Conservation (phyloP, 805 yeast species). For the Lachancea quebecensis region DNA sequence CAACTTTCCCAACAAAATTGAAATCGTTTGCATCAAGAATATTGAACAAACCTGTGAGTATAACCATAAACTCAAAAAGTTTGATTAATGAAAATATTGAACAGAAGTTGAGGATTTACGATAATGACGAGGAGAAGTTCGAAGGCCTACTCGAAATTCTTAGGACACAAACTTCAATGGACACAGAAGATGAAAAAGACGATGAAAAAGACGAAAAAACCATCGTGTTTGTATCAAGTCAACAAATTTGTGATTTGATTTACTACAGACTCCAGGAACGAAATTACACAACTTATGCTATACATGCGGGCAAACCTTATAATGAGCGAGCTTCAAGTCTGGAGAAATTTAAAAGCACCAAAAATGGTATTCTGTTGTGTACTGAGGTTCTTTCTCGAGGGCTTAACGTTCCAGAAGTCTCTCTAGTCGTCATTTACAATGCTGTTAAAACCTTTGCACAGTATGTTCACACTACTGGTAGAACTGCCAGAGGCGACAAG, state of each 20-base stretch:
- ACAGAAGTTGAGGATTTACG: conserved; percentile 61
- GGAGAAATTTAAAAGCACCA: conserved; percentile 56
- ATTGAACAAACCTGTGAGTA: conserved; percentile 59
- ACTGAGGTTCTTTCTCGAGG: conserved; percentile 96
- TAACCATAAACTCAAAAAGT: conserved; percentile 72
- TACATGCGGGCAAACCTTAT: conserved; percentile 93
- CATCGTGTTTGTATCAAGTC: conserved; percentile 82
- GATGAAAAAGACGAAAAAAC: conserved; percentile 41
- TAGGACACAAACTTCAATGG: conserved; percentile 31
- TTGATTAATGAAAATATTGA: conserved; percentile 74
- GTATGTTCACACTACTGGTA: conserved; percentile 91
- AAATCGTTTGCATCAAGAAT: conserved; percentile 66
- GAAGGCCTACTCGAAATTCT: conserved; percentile 46
- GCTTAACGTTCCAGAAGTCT: conserved; percentile 80
- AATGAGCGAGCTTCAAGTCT: conserved; percentile 72
- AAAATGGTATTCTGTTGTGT: conserved; percentile 64
- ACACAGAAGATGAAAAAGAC: conserved; percentile 9
- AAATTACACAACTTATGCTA: conserved; percentile 49
- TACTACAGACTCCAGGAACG: conserved; percentile 44
- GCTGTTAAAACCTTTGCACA: conserved; percentile 88
- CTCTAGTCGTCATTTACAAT: conserved; percentile 74
- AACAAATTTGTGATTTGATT: conserved; percentile 74
- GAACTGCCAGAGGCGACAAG: conserved; percentile 90
- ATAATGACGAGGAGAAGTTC: conserved; percentile 49
- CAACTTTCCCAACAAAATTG: conserved; percentile 82